Evolutionary conservation across 2,329 filamentous ascomycete species (phyloP).

Genomic region (Aureobasidium uvarum): DNA sequence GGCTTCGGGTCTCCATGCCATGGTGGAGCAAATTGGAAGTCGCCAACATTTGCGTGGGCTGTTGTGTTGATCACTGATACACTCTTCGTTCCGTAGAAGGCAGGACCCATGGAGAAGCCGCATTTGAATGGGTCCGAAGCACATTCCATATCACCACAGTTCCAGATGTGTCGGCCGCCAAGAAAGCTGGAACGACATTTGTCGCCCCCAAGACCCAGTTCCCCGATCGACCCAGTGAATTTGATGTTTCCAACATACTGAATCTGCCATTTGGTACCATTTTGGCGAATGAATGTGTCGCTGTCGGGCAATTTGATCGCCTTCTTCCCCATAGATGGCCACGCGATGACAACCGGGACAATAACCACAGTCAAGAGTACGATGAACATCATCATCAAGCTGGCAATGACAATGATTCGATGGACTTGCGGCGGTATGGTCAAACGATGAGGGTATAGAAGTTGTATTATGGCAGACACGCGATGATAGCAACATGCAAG

Average conservation of each 20-base stretch:
- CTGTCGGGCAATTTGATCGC: background rate
- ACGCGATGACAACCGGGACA: background rate
- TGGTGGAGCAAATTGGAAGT: background rate
- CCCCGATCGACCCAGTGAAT: slow-evolving; percentile 8
- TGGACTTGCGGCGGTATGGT: background rate
- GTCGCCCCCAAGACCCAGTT: slow-evolving; percentile 18
- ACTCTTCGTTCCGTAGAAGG: slow-evolving; percentile 22
- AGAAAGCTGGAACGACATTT: slow-evolving; percentile 25
- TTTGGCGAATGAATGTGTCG: background rate
- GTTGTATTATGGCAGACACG: background rate
- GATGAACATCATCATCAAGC: background rate
- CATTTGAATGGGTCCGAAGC: background rate
- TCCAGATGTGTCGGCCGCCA: slow-evolving; percentile 21
- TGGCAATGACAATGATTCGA: background rate
- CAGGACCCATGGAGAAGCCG: slow-evolving; percentile 25
- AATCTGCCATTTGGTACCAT: slow-evolving; percentile 19
- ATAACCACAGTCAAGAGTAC: background rate
- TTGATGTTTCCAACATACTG: slow-evolving; percentile 19
- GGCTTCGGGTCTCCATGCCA: slow-evolving; percentile 23
- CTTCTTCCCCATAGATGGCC: background rate
- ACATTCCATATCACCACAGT: slow-evolving; percentile 26
- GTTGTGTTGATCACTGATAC: slow-evolving; percentile 17
- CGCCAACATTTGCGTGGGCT: background rate
- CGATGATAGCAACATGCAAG: background rate
- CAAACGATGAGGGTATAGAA: background rate